Evolutionary conservation across 2,329 filamentous ascomycete genomes (phyloP), one percentile per base, ranked within the genome.

Genomic region (Arachnomyces sp.): DNA sequence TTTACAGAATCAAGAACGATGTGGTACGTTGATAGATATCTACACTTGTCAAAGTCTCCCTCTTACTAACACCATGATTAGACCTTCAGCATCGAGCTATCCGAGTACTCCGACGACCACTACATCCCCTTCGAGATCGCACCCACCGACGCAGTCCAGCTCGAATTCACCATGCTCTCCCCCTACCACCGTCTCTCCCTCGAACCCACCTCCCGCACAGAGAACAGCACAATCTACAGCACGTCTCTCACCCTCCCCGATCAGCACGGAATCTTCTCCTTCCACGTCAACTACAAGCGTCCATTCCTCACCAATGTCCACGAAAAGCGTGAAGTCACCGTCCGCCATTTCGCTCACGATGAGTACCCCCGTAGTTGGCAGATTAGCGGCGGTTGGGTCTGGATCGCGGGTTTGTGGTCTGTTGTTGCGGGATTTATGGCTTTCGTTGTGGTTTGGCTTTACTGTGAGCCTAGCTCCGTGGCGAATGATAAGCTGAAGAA

Each of bases 251-350:
- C 74, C 48, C 76, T 90, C 3, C 92, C 92, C 3, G 92, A 98
- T 62, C 92, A 98, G 67, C 92, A 98, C 69, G 92, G 92, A 59
- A 95, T 98, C 67, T 98, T 96, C 76, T 94, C 94, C 70, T 96
- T 98, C 76, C 79, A 82, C 59, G 76, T 96, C 64, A 94, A 95
- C 74, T 95, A 96, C 75, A 94, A 94, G 73, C 81, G 92, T 5
- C 88, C 90, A 1, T 94, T 95, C 72, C 67, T 94, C 52, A 92
- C 80, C 55, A 83, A 81, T 60, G 62, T 98, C 39, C 89, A 95
- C 59, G 88, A 95, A 71, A 96, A 96, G 78, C 77, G 81, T 53
- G 92, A 90, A 15, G 89, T 96, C 39, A 94, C 89, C 1, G 87
- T 98, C 25, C 79, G 92, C 34, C 92, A 98, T 70, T 92, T 94